Conservation (phyloP, 2,329 filamentous ascomycete species). For the Calonectria pauciramosa region DNA sequence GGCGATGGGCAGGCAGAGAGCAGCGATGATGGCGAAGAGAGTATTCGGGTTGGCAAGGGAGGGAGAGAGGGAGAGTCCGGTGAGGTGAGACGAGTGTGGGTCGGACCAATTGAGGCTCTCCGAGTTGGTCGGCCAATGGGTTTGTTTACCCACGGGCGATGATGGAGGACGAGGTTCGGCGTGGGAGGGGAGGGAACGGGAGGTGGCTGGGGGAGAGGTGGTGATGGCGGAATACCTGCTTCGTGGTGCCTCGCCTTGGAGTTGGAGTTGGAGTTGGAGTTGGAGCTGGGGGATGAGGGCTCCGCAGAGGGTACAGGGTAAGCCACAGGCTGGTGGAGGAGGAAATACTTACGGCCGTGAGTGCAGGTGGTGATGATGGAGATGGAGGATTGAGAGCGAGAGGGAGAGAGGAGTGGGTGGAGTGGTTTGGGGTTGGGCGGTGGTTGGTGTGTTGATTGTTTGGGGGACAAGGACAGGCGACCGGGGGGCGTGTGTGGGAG, state of each 20-base stretch:
- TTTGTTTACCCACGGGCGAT: conserved; percentile 53
- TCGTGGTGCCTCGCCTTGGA: not conserved
- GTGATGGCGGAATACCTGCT: not conserved
- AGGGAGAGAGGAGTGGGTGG: conserved; percentile 12
- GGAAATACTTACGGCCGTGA: conserved; percentile 22
- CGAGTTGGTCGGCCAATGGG: conserved; percentile 50
- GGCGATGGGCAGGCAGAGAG: not conserved
- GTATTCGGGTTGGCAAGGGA: not conserved
- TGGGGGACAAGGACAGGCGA: conserved; percentile 12
- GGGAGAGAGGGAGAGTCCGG: conserved; percentile 24
- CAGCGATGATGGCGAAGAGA: not conserved
- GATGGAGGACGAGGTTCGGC: conserved; percentile 4
- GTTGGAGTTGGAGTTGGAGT: not conserved
- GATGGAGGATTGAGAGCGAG: conserved; percentile 22
- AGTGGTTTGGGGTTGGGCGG: conserved; percentile 14
- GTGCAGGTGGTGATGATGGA: conserved; percentile 28
- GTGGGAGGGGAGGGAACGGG: conserved; percentile 19
- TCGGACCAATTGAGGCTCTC: conserved; percentile 47
- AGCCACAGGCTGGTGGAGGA: conserved; percentile 11
- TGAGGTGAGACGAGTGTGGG: conserved; percentile 37
- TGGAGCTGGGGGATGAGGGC: not conserved
- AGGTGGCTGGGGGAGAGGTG: conserved; percentile 8
- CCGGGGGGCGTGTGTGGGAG: conserved; percentile 30
- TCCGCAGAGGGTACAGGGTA: conserved; percentile 22
- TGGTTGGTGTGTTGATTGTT: conserved; percentile 29